Evolutionary conservation across 805 yeast species (phyloP), one percentile per base, ranked within the genome.

Genomic region (Citeromyces matritensis): DNA sequence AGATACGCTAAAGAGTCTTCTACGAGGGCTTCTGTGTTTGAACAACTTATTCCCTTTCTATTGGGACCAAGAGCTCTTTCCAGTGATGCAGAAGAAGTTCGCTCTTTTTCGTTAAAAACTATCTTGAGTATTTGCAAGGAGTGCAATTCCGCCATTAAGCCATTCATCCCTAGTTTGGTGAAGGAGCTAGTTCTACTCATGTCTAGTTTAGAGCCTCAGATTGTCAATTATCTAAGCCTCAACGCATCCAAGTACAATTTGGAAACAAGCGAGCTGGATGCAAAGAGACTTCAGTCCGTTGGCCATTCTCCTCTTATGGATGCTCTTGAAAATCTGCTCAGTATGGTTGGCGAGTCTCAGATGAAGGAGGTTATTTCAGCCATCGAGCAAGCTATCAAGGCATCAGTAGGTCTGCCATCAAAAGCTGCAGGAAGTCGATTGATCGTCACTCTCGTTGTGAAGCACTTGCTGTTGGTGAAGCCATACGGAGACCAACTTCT

Each of bases 201-300:
- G 72, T 82, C 95, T 0, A 76, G 91, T 0, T 60, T 88, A 27
- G 98, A 91, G 45, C 97, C 97, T 0, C 95, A 86, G 46, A 72
- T 80, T 2, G 66, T 83, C 38, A 88, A 91, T 45, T 88, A 85
- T 43, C 53, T 88, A 35, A 73, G 91, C 0, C 58, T 88, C 37
- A 86, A 91, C 53, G 95, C 96, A 1, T 86, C 73, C 36, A 88
- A 85, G 49, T 85, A 79, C 47, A 84, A 85, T 27, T 48, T 85
- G 36, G 73, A 72, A 32, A 58, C 73, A 6, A 67, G 69, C 35
- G 81, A 73, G 26, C 71, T 88, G 37, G 96, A 91, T 50, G 72
- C 82, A 0, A 73, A 73, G 32, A 64, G 97, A 43, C 55, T 76
- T 33, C 77, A 73, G 35, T 69, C 79, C 28, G 65, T 91, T 23